These are phyloP conservation scores for Vanrija humicola DNA, from an alignment of 1,284 basidiomycete species.

Conservation along the genomic window DNA sequence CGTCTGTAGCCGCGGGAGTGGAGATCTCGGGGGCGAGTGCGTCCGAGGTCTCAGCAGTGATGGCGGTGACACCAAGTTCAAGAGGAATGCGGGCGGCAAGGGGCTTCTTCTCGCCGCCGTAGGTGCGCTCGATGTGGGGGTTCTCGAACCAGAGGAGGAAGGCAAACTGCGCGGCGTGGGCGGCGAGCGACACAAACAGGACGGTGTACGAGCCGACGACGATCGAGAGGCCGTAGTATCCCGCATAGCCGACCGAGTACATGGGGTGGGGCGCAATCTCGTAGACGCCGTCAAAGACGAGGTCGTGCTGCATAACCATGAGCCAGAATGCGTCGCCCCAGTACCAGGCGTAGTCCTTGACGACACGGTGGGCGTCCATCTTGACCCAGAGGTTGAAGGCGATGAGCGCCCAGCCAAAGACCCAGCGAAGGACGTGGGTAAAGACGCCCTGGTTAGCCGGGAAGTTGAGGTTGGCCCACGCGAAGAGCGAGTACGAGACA, in stretches of 20 bases:
- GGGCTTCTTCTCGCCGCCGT: conserved; percentile 75
- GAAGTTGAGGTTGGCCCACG: conserved; percentile 81
- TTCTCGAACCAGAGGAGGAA: conserved; percentile 98
- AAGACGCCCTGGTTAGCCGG: conserved; percentile 69
- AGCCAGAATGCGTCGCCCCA: conserved; percentile 98
- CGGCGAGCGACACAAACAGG: conserved; percentile 85
- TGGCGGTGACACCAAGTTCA: conserved; percentile 8
- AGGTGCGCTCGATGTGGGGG: conserved; percentile 90
- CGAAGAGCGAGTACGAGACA: conserved; percentile 90
- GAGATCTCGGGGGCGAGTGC: conserved; percentile 11
- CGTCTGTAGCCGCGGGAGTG: conserved; percentile 68
- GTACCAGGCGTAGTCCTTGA: conserved; percentile 84
- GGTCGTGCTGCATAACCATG: conserved; percentile 57
- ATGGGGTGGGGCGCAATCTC: conserved; percentile 60
- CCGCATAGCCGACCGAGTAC: conserved; percentile 78
- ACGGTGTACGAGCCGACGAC: conserved; percentile 70
- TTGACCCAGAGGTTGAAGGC: conserved; percentile 98
- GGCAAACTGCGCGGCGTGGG: conserved; percentile 90
- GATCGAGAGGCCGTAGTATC: conserved; percentile 87
- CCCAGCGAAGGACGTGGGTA: conserved; percentile 82
- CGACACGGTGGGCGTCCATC: conserved; percentile 92
- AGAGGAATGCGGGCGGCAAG: conserved; percentile 77
- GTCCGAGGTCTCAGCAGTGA: conserved; percentile 4
- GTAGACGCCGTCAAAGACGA: conserved; percentile 97
- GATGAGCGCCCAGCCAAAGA: conserved; percentile 77